A percentile compares a stretch with the other conserved stretches of the same genome.
phyloP scores from a whole-genome alignment of 352 stramenopile species.

The Pythium dissotocum region DNA sequence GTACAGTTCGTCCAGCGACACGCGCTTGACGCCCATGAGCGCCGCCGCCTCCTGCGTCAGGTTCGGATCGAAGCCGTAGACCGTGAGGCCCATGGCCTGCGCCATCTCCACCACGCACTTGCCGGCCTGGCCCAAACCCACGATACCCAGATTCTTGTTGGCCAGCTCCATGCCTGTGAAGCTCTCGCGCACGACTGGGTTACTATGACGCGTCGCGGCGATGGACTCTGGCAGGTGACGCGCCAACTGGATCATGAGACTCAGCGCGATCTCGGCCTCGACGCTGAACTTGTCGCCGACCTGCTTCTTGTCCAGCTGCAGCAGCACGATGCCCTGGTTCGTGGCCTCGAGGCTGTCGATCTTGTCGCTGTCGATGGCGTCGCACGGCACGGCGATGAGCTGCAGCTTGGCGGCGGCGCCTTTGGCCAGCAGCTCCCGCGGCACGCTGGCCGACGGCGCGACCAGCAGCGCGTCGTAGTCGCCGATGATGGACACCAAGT shows the following conservation, averaged over 20 bases:
- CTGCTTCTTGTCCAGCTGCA: slow-evolving; percentile 78
- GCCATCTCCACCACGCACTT: slow-evolving; percentile 78
- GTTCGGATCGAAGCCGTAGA: slow-evolving; percentile 76
- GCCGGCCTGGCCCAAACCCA: slow-evolving; percentile 73
- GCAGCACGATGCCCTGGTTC: slow-evolving; percentile 68
- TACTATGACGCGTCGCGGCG: slow-evolving; percentile 32
- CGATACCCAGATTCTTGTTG: slow-evolving; percentile 63
- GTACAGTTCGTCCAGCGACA: slow-evolving; percentile 68
- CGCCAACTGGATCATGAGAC: slow-evolving; percentile 62
- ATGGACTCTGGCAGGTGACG: slow-evolving; percentile 60
- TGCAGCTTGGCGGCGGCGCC: slow-evolving; percentile 50
- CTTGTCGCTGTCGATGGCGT: slow-evolving; percentile 56
- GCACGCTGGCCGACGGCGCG: slow-evolving; percentile 44
- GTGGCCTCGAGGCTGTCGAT: slow-evolving; percentile 80
- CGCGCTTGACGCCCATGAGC: slow-evolving; percentile 63
- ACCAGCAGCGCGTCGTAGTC: slow-evolving; percentile 71
- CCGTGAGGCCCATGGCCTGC: slow-evolving; percentile 62
- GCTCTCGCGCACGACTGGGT: slow-evolving; percentile 35
- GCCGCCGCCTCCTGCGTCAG: slow-evolving; percentile 65
- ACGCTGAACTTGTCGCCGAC: slow-evolving; percentile 71
- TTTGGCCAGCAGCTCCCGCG: slow-evolving; percentile 40
- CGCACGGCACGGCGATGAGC: slow-evolving; percentile 56
- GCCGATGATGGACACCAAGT: slow-evolving; percentile 34
- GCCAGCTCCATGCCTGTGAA: slow-evolving; percentile 66
- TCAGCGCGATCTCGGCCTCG: slow-evolving; percentile 70